Conservation (phyloP, 2,329 filamentous ascomycete genomes). For the Botrytis aclada region DNA sequence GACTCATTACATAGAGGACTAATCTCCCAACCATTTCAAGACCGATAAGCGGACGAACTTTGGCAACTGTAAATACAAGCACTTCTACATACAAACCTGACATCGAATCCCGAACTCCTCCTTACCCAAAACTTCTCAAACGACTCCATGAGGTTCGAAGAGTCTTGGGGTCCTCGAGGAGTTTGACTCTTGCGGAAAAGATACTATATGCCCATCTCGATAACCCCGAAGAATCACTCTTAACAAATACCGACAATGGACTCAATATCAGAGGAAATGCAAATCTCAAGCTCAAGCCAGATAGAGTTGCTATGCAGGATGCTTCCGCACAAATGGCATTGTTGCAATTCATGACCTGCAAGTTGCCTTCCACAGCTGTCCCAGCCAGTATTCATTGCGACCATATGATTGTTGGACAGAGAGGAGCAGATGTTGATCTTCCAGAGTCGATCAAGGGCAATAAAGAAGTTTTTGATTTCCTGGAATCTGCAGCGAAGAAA, state of each 20-base stretch:
- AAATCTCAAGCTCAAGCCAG: slow-evolving; percentile 94
- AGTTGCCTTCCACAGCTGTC: slow-evolving; percentile 82
- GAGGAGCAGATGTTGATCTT: slow-evolving; percentile 82
- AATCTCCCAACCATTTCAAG: slow-evolving; percentile 22
- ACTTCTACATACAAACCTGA: slow-evolving; percentile 31
- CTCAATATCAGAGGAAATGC: slow-evolving; percentile 79
- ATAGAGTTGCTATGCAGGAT: slow-evolving; percentile 98
- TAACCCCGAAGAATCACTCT: slow-evolving; percentile 81
- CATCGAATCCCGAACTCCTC: slow-evolving; percentile 50
- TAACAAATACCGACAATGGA: slow-evolving; percentile 80
- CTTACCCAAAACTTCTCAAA: slow-evolving; percentile 77
- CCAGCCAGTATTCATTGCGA: slow-evolving; percentile 98
- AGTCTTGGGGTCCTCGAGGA: slow-evolving; percentile 61
- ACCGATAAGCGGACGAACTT: slow-evolving; percentile 28
- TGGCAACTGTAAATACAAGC: slow-evolving; percentile 33
- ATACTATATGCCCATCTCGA: slow-evolving; percentile 96
- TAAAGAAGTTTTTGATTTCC: slow-evolving; percentile 95
- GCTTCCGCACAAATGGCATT: slow-evolving; percentile 98
- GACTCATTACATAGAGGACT: slow-evolving; percentile 26
- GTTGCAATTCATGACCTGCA: slow-evolving; percentile 97
- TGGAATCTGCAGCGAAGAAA: slow-evolving; percentile 86
- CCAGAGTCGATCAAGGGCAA: slow-evolving; percentile 84
- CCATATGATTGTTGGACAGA: slow-evolving; percentile 95
- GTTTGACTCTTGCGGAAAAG: slow-evolving; percentile 90
- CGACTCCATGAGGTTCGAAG: slow-evolving; percentile 72